These are phyloP conservation scores for Termitomyces sp. DNA, from an alignment of 768 basidiomycete species.

Conservation along the genomic window DNA sequence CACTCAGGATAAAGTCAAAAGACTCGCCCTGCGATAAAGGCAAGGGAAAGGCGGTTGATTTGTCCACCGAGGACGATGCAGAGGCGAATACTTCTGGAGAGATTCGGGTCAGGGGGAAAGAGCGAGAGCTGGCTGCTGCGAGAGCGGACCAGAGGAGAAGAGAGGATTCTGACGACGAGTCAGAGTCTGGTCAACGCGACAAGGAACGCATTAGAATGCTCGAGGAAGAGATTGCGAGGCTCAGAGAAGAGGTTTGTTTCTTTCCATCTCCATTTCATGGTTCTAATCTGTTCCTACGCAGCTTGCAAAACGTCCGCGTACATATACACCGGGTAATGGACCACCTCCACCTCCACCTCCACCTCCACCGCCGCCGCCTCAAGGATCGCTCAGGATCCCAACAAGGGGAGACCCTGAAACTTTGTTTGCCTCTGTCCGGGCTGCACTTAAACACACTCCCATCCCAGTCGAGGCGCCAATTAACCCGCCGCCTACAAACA, in stretches of 20 bases:
- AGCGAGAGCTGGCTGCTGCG: slow-evolving; percentile 56
- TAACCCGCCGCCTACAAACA: slow-evolving; percentile 36
- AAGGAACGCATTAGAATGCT: slow-evolving; percentile 59
- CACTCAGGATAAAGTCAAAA: slow-evolving; percentile 12
- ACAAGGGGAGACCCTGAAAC: slow-evolving; percentile 21
- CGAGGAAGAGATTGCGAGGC: slow-evolving; percentile 57
- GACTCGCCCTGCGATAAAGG: slow-evolving; percentile 28
- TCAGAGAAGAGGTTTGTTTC: slow-evolving; percentile 51
- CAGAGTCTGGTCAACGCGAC: slow-evolving; percentile 35
- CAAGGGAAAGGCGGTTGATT: slow-evolving; percentile 36
- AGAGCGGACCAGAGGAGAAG: slow-evolving; percentile 45
- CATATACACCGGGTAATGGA: slow-evolving; percentile 3
- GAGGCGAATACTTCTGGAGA: slow-evolving; percentile 38
- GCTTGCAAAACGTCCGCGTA: slow-evolving; percentile 7
- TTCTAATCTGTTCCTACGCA: neutral
- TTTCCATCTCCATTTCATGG: neutral
- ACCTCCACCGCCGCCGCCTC: slow-evolving; percentile 35
- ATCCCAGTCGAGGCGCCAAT: slow-evolving; percentile 65
- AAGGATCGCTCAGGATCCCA: slow-evolving; percentile 28
- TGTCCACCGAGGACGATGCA: slow-evolving; percentile 8
- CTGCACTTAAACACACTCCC: slow-evolving; percentile 55
- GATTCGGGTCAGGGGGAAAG: slow-evolving; percentile 50
- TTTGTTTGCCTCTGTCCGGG: slow-evolving; percentile 57
- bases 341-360: slow-evolving; percentile 39
- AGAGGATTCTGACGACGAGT: slow-evolving; percentile 35